phyloP scores from a whole-genome alignment of 2,329 filamentous ascomycete genomes.

The Trichoderma sp. region DNA sequence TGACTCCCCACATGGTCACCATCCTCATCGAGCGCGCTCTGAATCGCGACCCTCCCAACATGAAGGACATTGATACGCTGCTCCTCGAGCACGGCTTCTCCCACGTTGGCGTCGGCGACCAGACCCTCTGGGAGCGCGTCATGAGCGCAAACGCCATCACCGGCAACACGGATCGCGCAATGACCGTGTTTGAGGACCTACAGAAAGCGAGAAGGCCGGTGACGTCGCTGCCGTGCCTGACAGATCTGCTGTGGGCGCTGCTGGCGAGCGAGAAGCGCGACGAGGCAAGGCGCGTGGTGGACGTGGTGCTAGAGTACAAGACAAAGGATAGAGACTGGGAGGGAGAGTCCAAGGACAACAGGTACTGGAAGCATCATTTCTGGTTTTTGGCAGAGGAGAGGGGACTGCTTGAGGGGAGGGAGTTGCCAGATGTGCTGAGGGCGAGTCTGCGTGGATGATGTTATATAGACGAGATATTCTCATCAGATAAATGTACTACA shows the following conservation, averaged over 20 bases:
- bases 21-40: conserved; percentile 73
- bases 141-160: conserved; percentile 67
- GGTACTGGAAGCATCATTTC: conserved; percentile 55
- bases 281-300: conserved; percentile 42
- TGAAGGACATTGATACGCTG: conserved; percentile 62
- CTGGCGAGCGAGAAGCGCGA: conserved; percentile 34
- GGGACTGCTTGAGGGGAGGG: conserved; percentile 41
- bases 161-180: conserved; percentile 55
- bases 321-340: conserved; percentile 22
- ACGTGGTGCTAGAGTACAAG: conserved; percentile 37
- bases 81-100: conserved; percentile 59
- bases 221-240: conserved; percentile 49
- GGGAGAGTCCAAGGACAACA: conserved; percentile 32
- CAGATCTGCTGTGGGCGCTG: conserved; percentile 47
- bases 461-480: background rate
- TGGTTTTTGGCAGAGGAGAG: conserved; percentile 52
- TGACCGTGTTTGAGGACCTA: conserved; percentile 54
- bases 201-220: conserved; percentile 44
- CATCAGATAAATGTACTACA: background rate
- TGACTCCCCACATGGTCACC: conserved; percentile 71
- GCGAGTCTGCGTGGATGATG: conserved; percentile 25
- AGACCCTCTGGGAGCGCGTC: conserved; percentile 70
- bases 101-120: conserved; percentile 50
- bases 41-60: conserved; percentile 57
- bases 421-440: conserved; percentile 33